These are phyloP conservation scores for Didymella sp. DNA, from an alignment of 2,329 filamentous ascomycete genomes.

Conservation along the genomic window DNA sequence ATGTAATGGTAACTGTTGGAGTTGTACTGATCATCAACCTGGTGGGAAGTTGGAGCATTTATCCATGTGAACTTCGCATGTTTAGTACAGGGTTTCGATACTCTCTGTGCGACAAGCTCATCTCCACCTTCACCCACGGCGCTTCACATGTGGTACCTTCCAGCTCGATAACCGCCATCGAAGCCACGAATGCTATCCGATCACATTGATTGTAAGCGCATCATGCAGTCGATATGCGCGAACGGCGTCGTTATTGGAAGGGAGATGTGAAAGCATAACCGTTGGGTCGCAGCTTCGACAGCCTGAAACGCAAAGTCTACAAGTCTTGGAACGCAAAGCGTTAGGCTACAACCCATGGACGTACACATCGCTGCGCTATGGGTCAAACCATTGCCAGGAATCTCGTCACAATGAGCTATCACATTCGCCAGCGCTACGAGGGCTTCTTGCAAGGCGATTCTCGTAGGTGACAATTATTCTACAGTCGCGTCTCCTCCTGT, in stretches of 20 bases:
- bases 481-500: slow-evolving; percentile 18
- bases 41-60: no score
- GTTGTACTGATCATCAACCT: no score
- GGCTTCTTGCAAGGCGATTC: slow-evolving; percentile 25
- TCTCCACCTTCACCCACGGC: neutral
- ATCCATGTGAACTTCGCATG: no score
- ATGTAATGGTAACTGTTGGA: no score
- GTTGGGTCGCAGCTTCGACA: neutral
- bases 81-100: no score
- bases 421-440: slow-evolving; percentile 30
- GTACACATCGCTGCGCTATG: neutral
- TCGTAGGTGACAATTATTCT: slow-evolving; percentile 5
- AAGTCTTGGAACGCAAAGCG: neutral
- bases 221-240: neutral
- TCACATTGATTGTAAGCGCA: neutral
- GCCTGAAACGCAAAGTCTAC: slow-evolving; percentile 1
- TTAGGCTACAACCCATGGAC: neutral
- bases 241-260: neutral
- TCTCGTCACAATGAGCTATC: slow-evolving; percentile 26
- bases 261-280: neutral
- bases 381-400: neutral
- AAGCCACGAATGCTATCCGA: neutral
- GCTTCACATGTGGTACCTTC: neutral
- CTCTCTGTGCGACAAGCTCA: neutral
- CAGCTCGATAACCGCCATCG: neutral